These are phyloP conservation scores for Galeopsis tetrahit DNA, from an alignment of 257 asterid genomes.

Conservation along the genomic window DNA sequence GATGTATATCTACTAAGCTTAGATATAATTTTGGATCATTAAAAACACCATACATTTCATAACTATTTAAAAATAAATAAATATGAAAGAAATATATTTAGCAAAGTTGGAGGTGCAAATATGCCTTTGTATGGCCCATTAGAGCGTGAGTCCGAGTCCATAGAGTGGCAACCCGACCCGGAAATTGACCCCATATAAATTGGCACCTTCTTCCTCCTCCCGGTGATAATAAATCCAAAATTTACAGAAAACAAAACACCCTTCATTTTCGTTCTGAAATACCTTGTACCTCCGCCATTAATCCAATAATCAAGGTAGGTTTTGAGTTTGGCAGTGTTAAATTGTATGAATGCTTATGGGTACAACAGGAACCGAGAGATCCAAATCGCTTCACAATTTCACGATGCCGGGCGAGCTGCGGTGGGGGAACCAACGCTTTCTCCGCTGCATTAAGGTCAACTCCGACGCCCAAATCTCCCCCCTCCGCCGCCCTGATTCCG, in stretches of 20 bases:
- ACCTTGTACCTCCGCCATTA: background rate
- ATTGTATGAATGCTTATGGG: slow-evolving; percentile 41
- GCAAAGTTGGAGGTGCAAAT: no score
- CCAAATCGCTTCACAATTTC: slow-evolving; percentile 66
- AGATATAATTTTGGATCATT: no score
- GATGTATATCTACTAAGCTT: no score
- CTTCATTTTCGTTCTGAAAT: background rate
- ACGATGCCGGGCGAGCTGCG: slow-evolving; percentile 54
- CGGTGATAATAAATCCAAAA: slow-evolving; percentile 46
- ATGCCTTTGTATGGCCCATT: no score
- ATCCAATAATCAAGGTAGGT: background rate
- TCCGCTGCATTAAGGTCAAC: slow-evolving; percentile 64
- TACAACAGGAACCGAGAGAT: slow-evolving; percentile 55
- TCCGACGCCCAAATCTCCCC: slow-evolving; percentile 46
- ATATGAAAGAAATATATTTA: no score
- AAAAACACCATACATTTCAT: no score
- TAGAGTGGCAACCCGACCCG: no score
- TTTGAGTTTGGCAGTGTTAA: slow-evolving; percentile 2
- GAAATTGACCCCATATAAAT: background rate
- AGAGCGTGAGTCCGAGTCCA: no score
- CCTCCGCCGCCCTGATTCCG: slow-evolving; percentile 33
- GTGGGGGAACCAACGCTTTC: slow-evolving; percentile 55
- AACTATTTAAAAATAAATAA: no score
- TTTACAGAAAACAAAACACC: background rate
- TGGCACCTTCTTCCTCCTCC: slow-evolving; percentile 44